Base-by-base conservation (phyloP, 352 stramenopile species). In the Phytopythium kandeliae region DNA sequence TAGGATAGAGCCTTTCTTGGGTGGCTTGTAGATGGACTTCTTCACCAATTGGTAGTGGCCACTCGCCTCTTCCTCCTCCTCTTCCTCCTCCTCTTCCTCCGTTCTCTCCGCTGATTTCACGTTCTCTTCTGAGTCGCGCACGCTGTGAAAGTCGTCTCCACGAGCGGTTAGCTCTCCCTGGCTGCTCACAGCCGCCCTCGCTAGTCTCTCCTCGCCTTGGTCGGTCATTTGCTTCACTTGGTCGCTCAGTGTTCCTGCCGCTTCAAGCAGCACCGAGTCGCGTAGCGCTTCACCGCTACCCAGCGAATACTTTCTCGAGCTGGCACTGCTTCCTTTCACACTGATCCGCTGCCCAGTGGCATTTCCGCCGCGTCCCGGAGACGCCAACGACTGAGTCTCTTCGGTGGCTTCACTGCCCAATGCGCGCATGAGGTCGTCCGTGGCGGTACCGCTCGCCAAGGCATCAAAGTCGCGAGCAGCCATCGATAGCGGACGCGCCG, bases 11-110 rank as follows among this genome's bases (percentile, higher is more conserved):
- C 51, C 55, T 31, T 67, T 65, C 19, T 67, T 66, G 10, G 69
- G 71, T 19, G 78, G 60, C 37, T 83, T 86, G 67, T 78, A 86
- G 19, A 86, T 76, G 45, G 78, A 86, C 48, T 89, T 89, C 44
- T 72, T 78, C 17, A 89, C 75, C 25, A 89, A 38, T 16, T 65
- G 53, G 33, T 71, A 70, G 19, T 65, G 62, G 2, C 25, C 45
- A 26, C 56, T 54, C 9, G 33, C 45, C 26, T 55, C 55, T 5
- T 54, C 64, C 4, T 65, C 54, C 12, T 64, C 59, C 38, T 55
- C 41, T 31, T 74, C 63, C 10, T 64, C 54, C 0, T 65, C 60
- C 0, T 66, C 46, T 5, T 57, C 51, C 16, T 7, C 30, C 12
- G 5, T 45, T n/a, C 46, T 54, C 13, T n/a, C 16, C 13, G 16